A percentile compares a stretch with the other conserved stretches of the same genome.
Evolutionary conservation across 2,329 filamentous ascomycete genomes (phyloP).

Genomic region (Fusarium sp.): DNA sequence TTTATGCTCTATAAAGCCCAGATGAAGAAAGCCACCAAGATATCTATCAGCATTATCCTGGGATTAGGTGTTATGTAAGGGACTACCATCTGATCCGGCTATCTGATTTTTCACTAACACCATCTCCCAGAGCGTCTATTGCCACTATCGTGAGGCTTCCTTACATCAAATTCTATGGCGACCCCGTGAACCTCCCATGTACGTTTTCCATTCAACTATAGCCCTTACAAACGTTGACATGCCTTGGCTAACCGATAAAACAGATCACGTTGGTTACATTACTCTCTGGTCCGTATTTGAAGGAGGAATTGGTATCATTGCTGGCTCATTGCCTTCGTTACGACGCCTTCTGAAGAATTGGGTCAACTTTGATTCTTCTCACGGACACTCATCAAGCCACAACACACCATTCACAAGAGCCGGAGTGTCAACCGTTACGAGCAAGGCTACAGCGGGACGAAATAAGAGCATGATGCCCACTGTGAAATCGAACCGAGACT

Average conservation of each 20-base stretch:
- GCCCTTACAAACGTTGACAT: too few relatives aligned
- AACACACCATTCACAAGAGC: conserved; percentile 3
- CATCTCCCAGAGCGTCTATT: conserved; percentile 10
- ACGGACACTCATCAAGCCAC: not conserved
- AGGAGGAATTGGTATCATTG: conserved; percentile 8
- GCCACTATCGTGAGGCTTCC: conserved; percentile 16
- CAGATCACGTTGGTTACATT: conserved; percentile 15
- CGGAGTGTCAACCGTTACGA: conserved; percentile 2
- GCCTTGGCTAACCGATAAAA: not conserved
- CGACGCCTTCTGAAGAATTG: conserved; percentile 8
- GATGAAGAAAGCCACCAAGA: conserved; percentile 29
- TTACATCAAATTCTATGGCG: conserved; percentile 7
- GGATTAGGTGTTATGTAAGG: conserved; percentile 30
- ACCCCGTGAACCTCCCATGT: not conserved
- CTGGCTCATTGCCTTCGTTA: conserved; percentile 9
- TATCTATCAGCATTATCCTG: conserved; percentile 29
- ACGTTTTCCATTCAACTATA: not conserved
- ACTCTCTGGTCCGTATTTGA: conserved; percentile 16
- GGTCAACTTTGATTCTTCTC: conserved; percentile 4
- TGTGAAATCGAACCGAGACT: conserved; percentile 1
- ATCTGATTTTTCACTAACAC: not conserved
- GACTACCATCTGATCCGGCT: too few relatives aligned
- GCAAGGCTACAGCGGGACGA: not conserved
- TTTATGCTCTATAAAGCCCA: conserved; percentile 32
- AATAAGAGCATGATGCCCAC: not conserved